Conservation (phyloP, 2,329 filamentous ascomycete species). For the Neophaeococcomyces mojaviensis region DNA sequence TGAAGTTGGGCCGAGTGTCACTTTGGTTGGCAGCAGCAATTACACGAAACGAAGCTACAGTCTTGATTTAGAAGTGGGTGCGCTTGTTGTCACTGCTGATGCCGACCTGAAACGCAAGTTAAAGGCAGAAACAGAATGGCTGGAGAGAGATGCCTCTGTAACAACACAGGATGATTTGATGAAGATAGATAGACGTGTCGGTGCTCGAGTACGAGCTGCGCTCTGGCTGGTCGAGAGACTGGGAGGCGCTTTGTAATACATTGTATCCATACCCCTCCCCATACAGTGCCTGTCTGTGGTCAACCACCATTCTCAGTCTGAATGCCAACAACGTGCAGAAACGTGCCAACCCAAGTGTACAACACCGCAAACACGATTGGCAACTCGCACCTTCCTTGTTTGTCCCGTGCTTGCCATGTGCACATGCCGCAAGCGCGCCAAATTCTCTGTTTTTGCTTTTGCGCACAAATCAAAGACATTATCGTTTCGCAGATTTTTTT, state of each 20-base stretch:
- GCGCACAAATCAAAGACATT: too few species aligned
- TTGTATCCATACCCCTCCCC: constrained; percentile 1
- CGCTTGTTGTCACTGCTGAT: constrained; percentile 75
- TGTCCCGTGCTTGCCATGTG: background rate
- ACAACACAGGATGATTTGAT: constrained; percentile 73
- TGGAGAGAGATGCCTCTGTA: constrained; percentile 64
- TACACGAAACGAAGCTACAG: constrained; percentile 93
- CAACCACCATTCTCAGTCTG: background rate
- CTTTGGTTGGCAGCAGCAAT: constrained; percentile 83
- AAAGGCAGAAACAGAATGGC: constrained; percentile 70
- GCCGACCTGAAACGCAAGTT: constrained; percentile 62
- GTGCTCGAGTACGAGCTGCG: constrained; percentile 73
- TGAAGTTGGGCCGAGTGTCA: constrained; percentile 63
- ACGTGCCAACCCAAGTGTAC: background rate
- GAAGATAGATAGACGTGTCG: constrained; percentile 72
- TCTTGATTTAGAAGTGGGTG: constrained; percentile 83
- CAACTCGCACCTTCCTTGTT: background rate
- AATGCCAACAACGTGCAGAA: too few species aligned
- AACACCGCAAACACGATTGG: background rate
- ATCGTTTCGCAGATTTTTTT: background rate
- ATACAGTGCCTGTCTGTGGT: background rate
- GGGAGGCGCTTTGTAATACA: constrained; percentile 67
- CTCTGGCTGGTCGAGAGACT: constrained; percentile 90
- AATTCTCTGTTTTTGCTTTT: too few species aligned
- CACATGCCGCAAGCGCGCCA: constrained; percentile 1